These are phyloP conservation scores for Angomonas ambiguus DNA, from an alignment of 208 protist species.

Conservation along the genomic window DNA sequence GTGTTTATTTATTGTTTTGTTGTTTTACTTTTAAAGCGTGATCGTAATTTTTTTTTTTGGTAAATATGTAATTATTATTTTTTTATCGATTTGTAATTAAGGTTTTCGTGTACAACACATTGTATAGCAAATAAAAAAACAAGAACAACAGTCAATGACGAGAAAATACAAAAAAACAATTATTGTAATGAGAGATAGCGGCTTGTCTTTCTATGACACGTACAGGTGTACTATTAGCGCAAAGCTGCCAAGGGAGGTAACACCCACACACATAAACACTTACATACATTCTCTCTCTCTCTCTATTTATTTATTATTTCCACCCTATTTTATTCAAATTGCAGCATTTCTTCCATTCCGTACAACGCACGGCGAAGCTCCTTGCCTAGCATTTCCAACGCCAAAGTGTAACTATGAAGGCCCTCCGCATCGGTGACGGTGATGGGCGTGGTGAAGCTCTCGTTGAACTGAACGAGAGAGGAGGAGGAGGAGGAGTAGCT, in stretches of 20 bases:
- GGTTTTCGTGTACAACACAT: too few relatives aligned
- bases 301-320: constrained; percentile 4
- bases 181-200: background rate
- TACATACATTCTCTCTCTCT: constrained; percentile 4
- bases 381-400: constrained; percentile 63
- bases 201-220: background rate
- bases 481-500: background rate
- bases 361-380: constrained; percentile 58
- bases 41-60: constrained; percentile 7
- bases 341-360: constrained; percentile 66
- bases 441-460: constrained; percentile 60
- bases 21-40: constrained; percentile 13
- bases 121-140: background rate
- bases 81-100: too few relatives aligned
- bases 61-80: constrained; percentile 5
- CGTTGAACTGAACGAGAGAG: constrained; percentile 49
- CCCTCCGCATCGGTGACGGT: constrained; percentile 65
- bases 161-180: too few relatives aligned
- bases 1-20: too few relatives aligned
- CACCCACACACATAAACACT: too few relatives aligned
- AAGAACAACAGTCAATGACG: background rate
- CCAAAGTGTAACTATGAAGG: constrained; percentile 51
- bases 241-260: background rate
- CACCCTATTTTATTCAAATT: constrained; percentile 15
- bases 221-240: background rate